Base-by-base conservation (phyloP, 2,329 filamentous ascomycete species). In the Phaeoacremonium minimum region DNA sequence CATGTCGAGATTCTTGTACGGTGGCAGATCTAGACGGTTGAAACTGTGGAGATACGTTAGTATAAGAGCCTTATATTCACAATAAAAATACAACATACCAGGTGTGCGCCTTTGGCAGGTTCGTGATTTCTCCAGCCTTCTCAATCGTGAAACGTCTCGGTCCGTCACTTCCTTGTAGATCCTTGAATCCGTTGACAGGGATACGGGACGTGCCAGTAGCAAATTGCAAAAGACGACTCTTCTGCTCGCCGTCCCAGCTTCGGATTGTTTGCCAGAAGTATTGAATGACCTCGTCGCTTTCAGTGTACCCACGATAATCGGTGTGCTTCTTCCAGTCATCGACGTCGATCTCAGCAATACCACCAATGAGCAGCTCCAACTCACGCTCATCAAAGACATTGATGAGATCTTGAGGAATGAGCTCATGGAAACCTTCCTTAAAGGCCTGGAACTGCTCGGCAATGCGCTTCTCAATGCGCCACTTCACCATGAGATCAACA, bases 301-400 rank as follows among this genome's bases (percentile, higher is more conserved):
- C 93, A 8, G 94, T 96, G 74, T 98, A 98, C 37, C 93, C 93
- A 51, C 93, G 85, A 65, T 98, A 98, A 58, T 98, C 93, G 32
- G 93, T 98, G 67, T 98, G 93, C 73, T 98, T 98, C 84, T 98
- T 97, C 93, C 93, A 98, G 65, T 98, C 93, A 42, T 98, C 93
- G 13, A 98, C 91, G 55, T 98, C 93, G 50, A 98, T 98, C 65
- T 98, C 93, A n/a, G 93, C 93, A 52, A 98, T 98, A 75, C 93
- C 93, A 48, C 93, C 93, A 56, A 98, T 97, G 49, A 98, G 75
- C 49, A 98, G 69, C 65, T 98, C 93, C 32, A 98, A 73, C 64
- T 98, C 93, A 53, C 93, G 86, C 71, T 98, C 93, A 56, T 98
- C 93, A 55, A 98, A 98, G 28, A 98, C 93, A 52, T 96, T 97